Evolutionary conservation across 306 rosid genomes (phyloP).

Genomic region (Fragaria vesca): DNA sequence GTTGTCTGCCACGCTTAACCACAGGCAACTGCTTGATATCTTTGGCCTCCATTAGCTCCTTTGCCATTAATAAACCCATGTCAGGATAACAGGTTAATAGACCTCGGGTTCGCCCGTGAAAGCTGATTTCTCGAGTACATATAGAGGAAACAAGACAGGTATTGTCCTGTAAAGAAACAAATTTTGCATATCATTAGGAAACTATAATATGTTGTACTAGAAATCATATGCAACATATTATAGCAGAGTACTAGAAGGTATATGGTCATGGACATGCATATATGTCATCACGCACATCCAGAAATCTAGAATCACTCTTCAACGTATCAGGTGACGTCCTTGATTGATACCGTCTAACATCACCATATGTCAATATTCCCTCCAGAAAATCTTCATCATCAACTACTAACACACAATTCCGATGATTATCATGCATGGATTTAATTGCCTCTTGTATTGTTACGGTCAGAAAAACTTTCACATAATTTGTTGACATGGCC

Average conservation of each 20-base stretch:
- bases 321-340: constrained; percentile 48
- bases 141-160: constrained; percentile 69
- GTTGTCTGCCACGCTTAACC: constrained; percentile 60
- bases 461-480: constrained; percentile 51
- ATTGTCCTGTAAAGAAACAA: constrained; percentile 49
- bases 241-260: not conserved
- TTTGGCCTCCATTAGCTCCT: constrained; percentile 95
- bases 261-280: not conserved
- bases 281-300: constrained; percentile 52
- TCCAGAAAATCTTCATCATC: constrained; percentile 75
- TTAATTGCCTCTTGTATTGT: constrained; percentile 69
- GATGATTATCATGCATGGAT: constrained; percentile 62
- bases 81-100: constrained; percentile 81
- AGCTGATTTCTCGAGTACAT: constrained; percentile 82
- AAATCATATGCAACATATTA: not conserved
- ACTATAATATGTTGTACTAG: not conserved
- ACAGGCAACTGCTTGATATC: constrained; percentile 90
- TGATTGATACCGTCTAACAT: constrained; percentile 65
- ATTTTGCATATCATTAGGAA: constrained; percentile 17
- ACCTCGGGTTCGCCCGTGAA: constrained; percentile 79
- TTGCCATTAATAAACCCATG: constrained; percentile 73
- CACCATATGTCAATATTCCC: constrained; percentile 88
- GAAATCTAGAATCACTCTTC: constrained; percentile 41
- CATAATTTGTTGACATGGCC: constrained; percentile 75
- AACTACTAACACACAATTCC: constrained; percentile 70